Conservation (phyloP, 371 early-diverging fungal genomes). For the Rozella allomycis region DNA sequence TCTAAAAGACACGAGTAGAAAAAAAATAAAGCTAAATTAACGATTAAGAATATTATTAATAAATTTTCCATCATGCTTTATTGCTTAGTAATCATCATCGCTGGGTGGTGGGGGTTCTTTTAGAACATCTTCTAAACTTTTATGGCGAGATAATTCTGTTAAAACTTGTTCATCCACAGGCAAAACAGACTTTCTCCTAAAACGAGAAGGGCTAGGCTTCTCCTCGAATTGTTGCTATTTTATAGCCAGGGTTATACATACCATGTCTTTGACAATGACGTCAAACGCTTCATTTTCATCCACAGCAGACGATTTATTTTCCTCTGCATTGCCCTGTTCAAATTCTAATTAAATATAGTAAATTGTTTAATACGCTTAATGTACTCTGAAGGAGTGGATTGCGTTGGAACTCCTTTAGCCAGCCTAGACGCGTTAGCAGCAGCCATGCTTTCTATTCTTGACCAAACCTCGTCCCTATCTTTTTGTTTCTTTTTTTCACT, state of each 20-base stretch:
- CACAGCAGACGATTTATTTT: conserved; percentile 13
- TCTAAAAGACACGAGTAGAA: too few species aligned
- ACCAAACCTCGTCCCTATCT: conserved; percentile 65
- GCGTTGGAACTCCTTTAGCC: too few species aligned
- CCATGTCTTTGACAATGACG: conserved; percentile 18
- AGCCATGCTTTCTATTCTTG: conserved; percentile 39
- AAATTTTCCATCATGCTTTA: too few species aligned
- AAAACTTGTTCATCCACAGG: conserved; percentile 67
- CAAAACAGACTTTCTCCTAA: conserved; percentile 72
- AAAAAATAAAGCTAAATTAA: too few species aligned
- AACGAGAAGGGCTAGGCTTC: conserved; percentile 39
- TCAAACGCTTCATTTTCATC: conserved; percentile 15
- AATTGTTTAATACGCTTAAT: too few species aligned
- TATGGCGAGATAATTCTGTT: conserved; percentile 55
- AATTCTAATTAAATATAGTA: too few species aligned
- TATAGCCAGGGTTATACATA: conserved; percentile 9
- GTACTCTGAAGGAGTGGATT: too few species aligned
- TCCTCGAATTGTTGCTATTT: conserved; percentile 37
- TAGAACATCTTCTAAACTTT: conserved; percentile 55
- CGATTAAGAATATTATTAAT: too few species aligned
- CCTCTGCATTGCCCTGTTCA: neutral
- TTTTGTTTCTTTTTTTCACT: conserved; percentile 65
- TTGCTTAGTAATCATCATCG: too few species aligned
- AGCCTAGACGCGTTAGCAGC: conserved; percentile 25
- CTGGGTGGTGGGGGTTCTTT: too few species aligned